Evolutionary conservation across 192 early-diverging fungal species (phyloP), one percentile per base, ranked within the genome.

Genomic region (Dimargaris xerosporica): DNA sequence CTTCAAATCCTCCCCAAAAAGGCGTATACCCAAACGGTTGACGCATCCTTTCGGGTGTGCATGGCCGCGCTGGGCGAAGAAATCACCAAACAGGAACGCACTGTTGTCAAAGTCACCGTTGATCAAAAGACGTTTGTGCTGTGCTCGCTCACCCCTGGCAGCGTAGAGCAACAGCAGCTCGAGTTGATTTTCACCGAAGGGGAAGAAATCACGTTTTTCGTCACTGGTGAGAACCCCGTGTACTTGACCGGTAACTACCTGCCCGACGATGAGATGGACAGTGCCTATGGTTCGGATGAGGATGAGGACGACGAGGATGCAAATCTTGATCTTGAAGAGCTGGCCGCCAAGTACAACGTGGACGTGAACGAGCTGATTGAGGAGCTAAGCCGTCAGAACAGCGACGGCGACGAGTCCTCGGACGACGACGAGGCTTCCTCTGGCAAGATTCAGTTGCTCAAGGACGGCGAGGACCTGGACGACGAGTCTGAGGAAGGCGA

Each of bases 141-240:
- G 48, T 93, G 91, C 73, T 83, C 88, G 26, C 69, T 96, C 67
- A 85, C 78, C 15, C 80, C 87, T 13, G 90, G 83, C 51, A 73
- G 80, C 64, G 75, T 80, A 50, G 87, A 96, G 66, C 87, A 92
- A 72, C 85, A 90, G 73, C 34, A 62, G 1, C 69, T 96, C 56
- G 82, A 87, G 43, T 55, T 86, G 25, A 66, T 66, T 25, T 80
- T 88, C 55, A 77, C 76, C 34, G 87, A 92, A 59, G 85, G 85
- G 59, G 89, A 91, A 63, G 89, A 89, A 66, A 79, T 96, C 64
- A 85, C 83, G 9, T 89, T 96, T 67, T 73, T 79, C 31, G 75
- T 78, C 34, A 65, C 66, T 13, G 93, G 93, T 28, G 67, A 85
- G 11, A 78, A 73, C 61, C n/a, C 75, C 45, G 66, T 91, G 25